Evolutionary conservation across 1,284 basidiomycete genomes (phyloP).

Genomic region (Mycena citricolor): DNA sequence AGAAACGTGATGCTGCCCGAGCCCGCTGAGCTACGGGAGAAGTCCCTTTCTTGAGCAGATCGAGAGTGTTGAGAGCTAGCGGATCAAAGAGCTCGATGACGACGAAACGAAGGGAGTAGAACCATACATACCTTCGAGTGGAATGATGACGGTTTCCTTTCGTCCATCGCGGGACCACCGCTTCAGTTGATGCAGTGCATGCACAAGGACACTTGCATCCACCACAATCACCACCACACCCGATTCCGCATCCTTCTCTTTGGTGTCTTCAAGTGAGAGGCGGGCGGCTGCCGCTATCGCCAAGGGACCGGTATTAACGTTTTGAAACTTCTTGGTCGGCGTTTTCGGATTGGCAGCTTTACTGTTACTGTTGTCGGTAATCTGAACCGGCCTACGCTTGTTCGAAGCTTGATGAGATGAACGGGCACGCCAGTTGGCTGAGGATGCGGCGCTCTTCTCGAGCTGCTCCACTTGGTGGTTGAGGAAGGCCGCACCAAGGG

Average conservation of each 20-base stretch:
- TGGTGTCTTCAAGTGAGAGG: conserved; percentile 38
- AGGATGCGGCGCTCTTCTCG: conserved; percentile 62
- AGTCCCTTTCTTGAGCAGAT: conserved; percentile 89
- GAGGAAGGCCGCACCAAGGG: conserved; percentile 79
- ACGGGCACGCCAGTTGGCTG: conserved; percentile 65
- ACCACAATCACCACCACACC: conserved; percentile 78
- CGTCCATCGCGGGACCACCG: conserved; percentile 75
- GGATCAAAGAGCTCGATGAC: background rate
- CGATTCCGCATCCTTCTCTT: conserved; percentile 65
- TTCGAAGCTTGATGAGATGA: conserved; percentile 9
- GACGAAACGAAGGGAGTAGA: conserved; percentile 2
- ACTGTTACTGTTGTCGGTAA: too few species aligned
- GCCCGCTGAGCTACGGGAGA: conserved; percentile 77
- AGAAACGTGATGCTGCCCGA: conserved; percentile 75
- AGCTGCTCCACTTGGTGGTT: conserved; percentile 82
- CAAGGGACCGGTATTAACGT: too few species aligned
- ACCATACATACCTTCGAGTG: conserved; percentile 80
- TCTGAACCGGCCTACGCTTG: too few species aligned
- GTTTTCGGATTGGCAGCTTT: too few species aligned
- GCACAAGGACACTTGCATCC: conserved; percentile 85
- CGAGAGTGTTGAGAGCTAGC: conserved; percentile 86
- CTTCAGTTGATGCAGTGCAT: conserved; percentile 80
- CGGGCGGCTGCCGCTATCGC: conserved; percentile 34
- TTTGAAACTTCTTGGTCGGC: too few species aligned
- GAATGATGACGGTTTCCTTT: conserved; percentile 74